phyloP scores from a whole-genome alignment of 148 eudicot species.

The Dianthus caryophyllus region DNA sequence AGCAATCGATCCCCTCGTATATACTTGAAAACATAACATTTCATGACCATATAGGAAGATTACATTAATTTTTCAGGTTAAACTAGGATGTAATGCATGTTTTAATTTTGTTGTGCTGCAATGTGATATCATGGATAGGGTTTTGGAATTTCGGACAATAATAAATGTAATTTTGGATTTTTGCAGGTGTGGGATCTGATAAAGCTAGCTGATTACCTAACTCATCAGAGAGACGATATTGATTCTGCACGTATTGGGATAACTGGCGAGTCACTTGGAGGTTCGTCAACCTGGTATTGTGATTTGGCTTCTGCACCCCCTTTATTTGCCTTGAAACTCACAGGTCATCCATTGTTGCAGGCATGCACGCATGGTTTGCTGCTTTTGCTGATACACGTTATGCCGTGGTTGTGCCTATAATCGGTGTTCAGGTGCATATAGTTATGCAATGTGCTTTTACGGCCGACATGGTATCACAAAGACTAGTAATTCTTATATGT shows the following conservation, averaged over 20 bases:
- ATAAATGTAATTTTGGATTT: neutral
- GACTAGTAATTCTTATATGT: neutral
- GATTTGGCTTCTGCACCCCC: neutral
- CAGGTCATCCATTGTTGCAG: slow-evolving; percentile 29
- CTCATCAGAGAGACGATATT: slow-evolving; percentile 59
- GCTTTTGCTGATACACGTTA: slow-evolving; percentile 82
- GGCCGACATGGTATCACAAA: neutral
- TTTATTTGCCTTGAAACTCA: slow-evolving; percentile 1
- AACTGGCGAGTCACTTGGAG: slow-evolving; percentile 99
- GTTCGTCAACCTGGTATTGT: slow-evolving; percentile 33
- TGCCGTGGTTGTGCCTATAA: slow-evolving; percentile 76
- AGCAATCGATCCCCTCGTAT: neutral
- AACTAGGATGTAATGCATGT: neutral
- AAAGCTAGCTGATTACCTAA: slow-evolving; percentile 83
- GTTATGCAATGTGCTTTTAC: slow-evolving; percentile 1
- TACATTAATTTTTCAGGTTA: neutral
- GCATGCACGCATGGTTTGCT: slow-evolving; percentile 99
- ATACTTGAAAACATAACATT: neutral
- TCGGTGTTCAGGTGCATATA: slow-evolving; percentile 85
- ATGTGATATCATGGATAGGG: neutral
- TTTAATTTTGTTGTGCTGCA: slow-evolving; percentile 1
- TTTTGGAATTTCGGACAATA: neutral
- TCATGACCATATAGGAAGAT: neutral
- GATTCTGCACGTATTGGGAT: slow-evolving; percentile 79
- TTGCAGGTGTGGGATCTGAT: slow-evolving; percentile 90